Base-by-base conservation (phyloP, 2,329 filamentous ascomycete genomes). In the Dothistroma pini region DNA sequence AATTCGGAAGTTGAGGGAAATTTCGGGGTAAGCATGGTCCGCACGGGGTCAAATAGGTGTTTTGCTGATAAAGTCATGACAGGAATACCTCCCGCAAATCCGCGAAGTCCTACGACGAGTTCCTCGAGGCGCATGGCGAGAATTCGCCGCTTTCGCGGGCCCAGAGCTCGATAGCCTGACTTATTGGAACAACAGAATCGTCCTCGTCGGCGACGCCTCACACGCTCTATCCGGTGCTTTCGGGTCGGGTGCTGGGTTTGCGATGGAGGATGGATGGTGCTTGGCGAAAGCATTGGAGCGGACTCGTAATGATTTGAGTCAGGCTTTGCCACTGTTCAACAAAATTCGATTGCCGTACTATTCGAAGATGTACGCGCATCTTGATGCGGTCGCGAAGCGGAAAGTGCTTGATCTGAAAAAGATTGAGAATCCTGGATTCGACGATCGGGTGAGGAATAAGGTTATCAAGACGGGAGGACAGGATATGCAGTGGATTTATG, bases 181-280 rank as follows among this genome's bases (percentile, higher is more conserved):
- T 1, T 76, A 71, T 2, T 81, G 77, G 73, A 38, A 58, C 25
- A 70, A 77, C 48, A 78, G 77, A 56, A 66, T 84, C 2, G 82
- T 79, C 6, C 74, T 85, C 4, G 77, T 84, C 0, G 83, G 83
- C 9, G 83, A 85, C 63, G 78, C 82, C 0, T 84, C 81, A 1
- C 83, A 85, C 67, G 80, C 65, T n/a, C 58, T 66, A 5, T 65
- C 63, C 16, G 65, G 65, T 19, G 65, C 65, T 10, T 66, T 83
- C 0, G 78, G 79, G 0, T 78, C 77, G 3, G 78, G 79, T 0
- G 78, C 79, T 5, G 78, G 75, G 0, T 79, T 79, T 61, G 78
- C 79, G 0, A 71, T 80, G 66, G 75, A 81, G 63, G 79, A 80
- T 68, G 77, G 75, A 9, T 81, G 76, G 76, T 74, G 80, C 25